A percentile compares a stretch with the other conserved stretches of the same genome.
Evolutionary conservation across 2,329 filamentous ascomycete species (phyloP).

Genomic region (Fusarium sororula): DNA sequence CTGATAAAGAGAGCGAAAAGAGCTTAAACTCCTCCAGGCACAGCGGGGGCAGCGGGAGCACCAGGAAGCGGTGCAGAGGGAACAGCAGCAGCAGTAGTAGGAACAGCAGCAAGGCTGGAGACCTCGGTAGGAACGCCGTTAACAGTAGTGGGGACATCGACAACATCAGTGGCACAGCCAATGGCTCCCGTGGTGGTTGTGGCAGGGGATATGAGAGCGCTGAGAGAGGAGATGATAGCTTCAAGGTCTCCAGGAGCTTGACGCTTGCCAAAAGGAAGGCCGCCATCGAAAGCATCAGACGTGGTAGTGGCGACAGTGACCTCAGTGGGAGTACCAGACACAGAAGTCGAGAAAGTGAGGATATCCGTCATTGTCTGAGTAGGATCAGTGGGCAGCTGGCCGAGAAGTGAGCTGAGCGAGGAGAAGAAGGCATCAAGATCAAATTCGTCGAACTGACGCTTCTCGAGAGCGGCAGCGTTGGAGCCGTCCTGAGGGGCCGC

Average conservation of each 20-base stretch:
- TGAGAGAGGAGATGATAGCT: neutral
- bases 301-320: neutral
- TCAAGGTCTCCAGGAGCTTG: neutral
- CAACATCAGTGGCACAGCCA: neutral
- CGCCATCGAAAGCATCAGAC: neutral
- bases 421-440: neutral
- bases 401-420: neutral
- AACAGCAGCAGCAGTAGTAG: neutral
- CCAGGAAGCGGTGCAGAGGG: neutral
- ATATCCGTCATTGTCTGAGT: neutral
- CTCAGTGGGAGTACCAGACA: neutral
- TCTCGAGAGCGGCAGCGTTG: neutral
- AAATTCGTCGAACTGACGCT: neutral
- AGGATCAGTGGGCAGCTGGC: neutral
- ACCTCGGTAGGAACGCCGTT: neutral
- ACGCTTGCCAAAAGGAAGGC: neutral
- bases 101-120: neutral
- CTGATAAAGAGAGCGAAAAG: rapidly evolving
- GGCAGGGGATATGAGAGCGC: neutral
- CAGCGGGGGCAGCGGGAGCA: neutral
- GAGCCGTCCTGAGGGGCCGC: neutral
- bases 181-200: neutral
- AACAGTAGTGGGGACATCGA: neutral
- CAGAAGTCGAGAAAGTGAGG: neutral
- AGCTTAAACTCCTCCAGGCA: neutral